Evolutionary conservation across 805 yeast species (phyloP).

Genomic region (Nakazawaea ernobii): DNA sequence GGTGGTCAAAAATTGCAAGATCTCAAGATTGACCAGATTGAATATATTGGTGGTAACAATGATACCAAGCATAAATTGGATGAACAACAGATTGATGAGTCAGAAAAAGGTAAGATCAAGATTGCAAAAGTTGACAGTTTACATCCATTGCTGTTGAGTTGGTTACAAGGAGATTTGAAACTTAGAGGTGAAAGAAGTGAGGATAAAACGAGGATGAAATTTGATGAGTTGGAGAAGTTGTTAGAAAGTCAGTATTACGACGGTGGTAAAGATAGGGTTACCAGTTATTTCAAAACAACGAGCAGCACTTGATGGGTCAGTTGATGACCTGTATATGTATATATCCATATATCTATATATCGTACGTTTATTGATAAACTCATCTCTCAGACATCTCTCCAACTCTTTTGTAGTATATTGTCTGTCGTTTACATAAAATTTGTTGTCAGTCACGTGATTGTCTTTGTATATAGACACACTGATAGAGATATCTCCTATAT

Average conservation of each 20-base stretch:
- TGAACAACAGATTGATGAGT: conserved; percentile 19
- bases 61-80: conserved; percentile 12
- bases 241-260: conserved; percentile 35
- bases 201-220: conserved; percentile 38
- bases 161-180: conserved; percentile 53
- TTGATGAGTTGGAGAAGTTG: conserved; percentile 47
- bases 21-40: conserved; percentile 24
- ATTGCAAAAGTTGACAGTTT: conserved; percentile 45
- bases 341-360: background rate
- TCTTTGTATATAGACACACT: too few relatives aligned
- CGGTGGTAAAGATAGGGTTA: conserved; percentile 36
- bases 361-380: too few relatives aligned
- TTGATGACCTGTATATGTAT: background rate
- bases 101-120: conserved; percentile 18
- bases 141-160: conserved; percentile 67
- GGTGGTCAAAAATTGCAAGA: conserved; percentile 50
- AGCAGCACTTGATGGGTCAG: conserved; percentile 20
- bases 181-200: conserved; percentile 52
- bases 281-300: conserved; percentile 46
- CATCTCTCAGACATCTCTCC: too few relatives aligned
- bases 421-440: too few relatives aligned
- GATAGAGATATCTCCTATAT: too few relatives aligned
- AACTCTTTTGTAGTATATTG: too few relatives aligned
- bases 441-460: too few relatives aligned
- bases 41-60: conserved; percentile 20